Conservation (phyloP, 805 yeast genomes). For the Clavispora santaluciae region DNA sequence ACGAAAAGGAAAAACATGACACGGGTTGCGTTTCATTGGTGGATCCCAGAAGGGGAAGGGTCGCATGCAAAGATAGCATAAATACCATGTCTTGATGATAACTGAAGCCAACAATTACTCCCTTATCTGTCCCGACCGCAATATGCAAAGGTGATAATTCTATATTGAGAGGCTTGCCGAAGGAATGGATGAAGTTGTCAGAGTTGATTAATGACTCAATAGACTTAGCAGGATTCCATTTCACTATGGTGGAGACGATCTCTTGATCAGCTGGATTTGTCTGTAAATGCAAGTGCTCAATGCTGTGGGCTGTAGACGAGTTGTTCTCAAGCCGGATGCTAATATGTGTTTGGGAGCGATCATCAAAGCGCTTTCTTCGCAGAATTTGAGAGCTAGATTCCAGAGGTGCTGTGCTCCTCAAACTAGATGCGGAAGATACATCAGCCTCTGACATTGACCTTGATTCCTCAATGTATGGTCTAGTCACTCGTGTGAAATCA, state of each 20-base stretch:
- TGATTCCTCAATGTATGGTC: not conserved
- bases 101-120: constrained; percentile 61
- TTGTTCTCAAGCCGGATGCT: constrained; percentile 9
- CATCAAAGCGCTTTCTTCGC: constrained; percentile 27
- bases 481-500: not conserved
- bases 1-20: constrained; percentile 52
- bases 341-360: constrained; percentile 31
- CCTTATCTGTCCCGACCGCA: constrained; percentile 68
- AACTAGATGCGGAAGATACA: not conserved
- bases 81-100: constrained; percentile 55
- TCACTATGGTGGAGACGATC: constrained; percentile 9
- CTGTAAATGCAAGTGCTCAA: not conserved
- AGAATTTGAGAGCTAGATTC: constrained; percentile 4
- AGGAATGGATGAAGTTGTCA: constrained; percentile 16
- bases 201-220: constrained; percentile 19
- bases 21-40: constrained; percentile 23
- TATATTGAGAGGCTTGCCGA: constrained; percentile 21
- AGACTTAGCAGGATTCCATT: constrained; percentile 23
- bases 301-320: not conserved
- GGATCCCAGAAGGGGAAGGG: not conserved
- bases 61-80: constrained; percentile 22
- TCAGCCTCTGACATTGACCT: not conserved
- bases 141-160: constrained; percentile 34
- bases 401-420: constrained; percentile 5
- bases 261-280: not conserved